Conservation (phyloP, 768 basidiomycete genomes). For the Calocybe cyanea region DNA sequence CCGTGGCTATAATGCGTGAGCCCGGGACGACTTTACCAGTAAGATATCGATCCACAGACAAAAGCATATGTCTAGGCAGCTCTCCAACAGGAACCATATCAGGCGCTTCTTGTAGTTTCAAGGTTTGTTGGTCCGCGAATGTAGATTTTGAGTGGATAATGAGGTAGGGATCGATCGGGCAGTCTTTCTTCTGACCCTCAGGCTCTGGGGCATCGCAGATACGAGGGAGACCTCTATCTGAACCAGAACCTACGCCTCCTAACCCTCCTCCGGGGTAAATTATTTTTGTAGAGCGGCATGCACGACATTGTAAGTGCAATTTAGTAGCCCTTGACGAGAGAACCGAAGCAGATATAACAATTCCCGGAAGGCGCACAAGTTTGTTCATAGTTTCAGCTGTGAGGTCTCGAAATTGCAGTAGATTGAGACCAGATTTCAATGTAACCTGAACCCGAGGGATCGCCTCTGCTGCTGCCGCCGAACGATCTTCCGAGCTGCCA, state of each 20-base stretch:
- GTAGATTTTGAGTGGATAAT: conserved; percentile 92
- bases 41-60: conserved; percentile 87
- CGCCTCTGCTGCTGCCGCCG: conserved; percentile 35
- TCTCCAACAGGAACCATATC: conserved; percentile 99
- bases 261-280: conserved; percentile 76
- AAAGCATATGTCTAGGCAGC: conserved; percentile 89
- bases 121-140: conserved; percentile 93
- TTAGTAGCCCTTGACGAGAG: conserved; percentile 91
- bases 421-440: conserved; percentile 84
- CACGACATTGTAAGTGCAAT: conserved; percentile 89
- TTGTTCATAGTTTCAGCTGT: conserved; percentile 94
- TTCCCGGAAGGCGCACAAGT: conserved; percentile 94
- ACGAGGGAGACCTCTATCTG: conserved; percentile 81
- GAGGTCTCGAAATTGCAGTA: conserved; percentile 91
- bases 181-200: conserved; percentile 89
- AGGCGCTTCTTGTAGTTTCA: conserved; percentile 97
- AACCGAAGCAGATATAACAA: conserved; percentile 95
- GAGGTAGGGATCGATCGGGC: conserved; percentile 92
- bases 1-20: conserved; percentile 91
- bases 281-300: conserved; percentile 76
- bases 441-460: conserved; percentile 79
- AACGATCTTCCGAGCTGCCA: conserved; percentile 36
- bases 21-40: conserved; percentile 95
- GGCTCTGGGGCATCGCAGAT: conserved; percentile 78
- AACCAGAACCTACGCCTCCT: conserved; percentile 85